Evolutionary conservation across 805 yeast species (phyloP).

Genomic region (Kodamaea sagamina): DNA sequence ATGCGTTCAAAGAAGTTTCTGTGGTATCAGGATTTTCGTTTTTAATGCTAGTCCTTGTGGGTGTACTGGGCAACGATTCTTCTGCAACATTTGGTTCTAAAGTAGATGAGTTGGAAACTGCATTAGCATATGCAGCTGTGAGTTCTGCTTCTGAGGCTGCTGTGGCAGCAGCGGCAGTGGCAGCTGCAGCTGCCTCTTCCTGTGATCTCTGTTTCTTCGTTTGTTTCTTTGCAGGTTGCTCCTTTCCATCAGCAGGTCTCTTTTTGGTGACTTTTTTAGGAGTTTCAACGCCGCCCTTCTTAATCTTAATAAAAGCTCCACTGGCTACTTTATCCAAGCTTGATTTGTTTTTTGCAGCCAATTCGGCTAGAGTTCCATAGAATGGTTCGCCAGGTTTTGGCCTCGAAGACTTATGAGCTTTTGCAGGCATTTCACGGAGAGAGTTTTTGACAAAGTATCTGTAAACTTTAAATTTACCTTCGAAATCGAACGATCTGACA

Average conservation of each 20-base stretch:
- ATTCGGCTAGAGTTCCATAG: constrained; percentile 16
- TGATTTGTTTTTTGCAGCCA: constrained; percentile 20
- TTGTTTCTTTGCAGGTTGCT: background rate
- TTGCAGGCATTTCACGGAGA: constrained; percentile 12
- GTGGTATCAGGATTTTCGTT: constrained; percentile 2
- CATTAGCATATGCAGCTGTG: background rate
- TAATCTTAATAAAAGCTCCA: constrained; percentile 20
- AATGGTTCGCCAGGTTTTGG: constrained; percentile 4
- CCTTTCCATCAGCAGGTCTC: background rate
- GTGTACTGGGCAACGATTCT: background rate
- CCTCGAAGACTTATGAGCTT: constrained; percentile 14
- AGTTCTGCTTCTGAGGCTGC: background rate
- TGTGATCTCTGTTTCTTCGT: constrained; percentile 2
- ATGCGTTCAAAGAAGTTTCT: background rate
- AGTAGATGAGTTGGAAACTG: background rate
- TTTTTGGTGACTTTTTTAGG: constrained; percentile 2
- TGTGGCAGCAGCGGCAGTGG: constrained; percentile 1
- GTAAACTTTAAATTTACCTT: constrained; percentile 72
- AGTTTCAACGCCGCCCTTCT: constrained; percentile 4
- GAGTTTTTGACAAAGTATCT: constrained; percentile 45
- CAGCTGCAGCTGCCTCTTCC: constrained; percentile 6
- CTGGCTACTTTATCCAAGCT: constrained; percentile 29
- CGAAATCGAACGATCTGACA: constrained; percentile 66
- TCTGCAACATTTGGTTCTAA: background rate
- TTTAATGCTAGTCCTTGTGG: constrained; percentile 7